Evolutionary conservation across 345 rosid species (phyloP).

Genomic region (Eucalyptus albens): DNA sequence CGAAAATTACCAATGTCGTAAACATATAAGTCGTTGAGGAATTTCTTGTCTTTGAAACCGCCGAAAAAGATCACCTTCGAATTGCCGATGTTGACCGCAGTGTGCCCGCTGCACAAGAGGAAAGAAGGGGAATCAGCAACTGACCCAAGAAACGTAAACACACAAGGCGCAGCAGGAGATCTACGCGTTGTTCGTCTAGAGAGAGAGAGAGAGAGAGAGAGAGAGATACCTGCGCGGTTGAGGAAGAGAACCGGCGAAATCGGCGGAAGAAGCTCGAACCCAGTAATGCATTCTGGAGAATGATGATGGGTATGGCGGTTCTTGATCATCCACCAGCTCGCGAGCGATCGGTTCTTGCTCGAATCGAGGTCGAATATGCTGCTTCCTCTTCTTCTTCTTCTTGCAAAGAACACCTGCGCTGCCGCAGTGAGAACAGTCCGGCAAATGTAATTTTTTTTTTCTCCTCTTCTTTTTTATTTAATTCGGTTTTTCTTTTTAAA

Average conservation of each 20-base stretch:
- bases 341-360: not conserved
- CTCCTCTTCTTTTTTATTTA: not conserved
- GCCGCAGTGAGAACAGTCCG: not conserved
- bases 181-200: not conserved
- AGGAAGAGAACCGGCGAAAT: slow-evolving; percentile 67
- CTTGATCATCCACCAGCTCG: not conserved
- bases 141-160: not conserved
- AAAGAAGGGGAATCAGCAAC: not conserved
- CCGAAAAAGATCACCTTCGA: slow-evolving; percentile 84
- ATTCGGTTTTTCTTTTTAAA: not conserved
- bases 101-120: slow-evolving; percentile 59
- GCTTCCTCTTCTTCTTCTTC: not conserved
- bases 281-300: slow-evolving; percentile 59
- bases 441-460: not conserved
- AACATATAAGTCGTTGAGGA: slow-evolving; percentile 57
- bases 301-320: not conserved
- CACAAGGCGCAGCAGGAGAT: not conserved
- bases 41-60: slow-evolving; percentile 74
- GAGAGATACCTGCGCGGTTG: slow-evolving; percentile 70
- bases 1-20: slow-evolving; percentile 59
- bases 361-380: not conserved
- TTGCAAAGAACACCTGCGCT: not conserved
- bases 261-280: slow-evolving; percentile 79
- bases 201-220: not conserved
- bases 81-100: slow-evolving; percentile 64